These are phyloP conservation scores for Poa pratensis DNA, from an alignment of 176 grass and related monocot genomes.

Conservation along the genomic window DNA sequence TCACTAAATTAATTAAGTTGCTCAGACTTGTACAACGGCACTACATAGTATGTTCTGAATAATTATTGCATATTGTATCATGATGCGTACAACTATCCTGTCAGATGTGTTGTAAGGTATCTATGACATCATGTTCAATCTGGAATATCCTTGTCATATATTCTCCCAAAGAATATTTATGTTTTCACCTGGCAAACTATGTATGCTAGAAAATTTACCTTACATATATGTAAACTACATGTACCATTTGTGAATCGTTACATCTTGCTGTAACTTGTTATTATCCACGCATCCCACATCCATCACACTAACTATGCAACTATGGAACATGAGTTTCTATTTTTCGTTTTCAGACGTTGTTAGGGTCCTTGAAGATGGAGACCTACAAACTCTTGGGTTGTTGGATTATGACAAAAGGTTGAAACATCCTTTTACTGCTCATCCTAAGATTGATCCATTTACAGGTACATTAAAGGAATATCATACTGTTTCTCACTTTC, in stretches of 20 bases:
- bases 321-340: slow-evolving; percentile 2
- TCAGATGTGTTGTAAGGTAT: background rate
- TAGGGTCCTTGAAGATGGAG: slow-evolving; percentile 96
- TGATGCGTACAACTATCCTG: background rate
- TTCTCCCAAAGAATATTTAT: background rate
- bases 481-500: slow-evolving; percentile 16
- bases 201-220: background rate
- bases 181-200: background rate
- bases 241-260: slow-evolving; percentile 8
- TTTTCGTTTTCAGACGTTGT: slow-evolving; percentile 68
- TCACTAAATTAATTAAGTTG: background rate
- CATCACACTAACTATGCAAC: background rate
- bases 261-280: slow-evolving; percentile 1
- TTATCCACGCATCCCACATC: background rate
- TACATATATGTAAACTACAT: background rate
- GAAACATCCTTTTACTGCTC: slow-evolving; percentile 90
- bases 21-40: background rate
- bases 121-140: background rate
- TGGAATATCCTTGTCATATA: background rate
- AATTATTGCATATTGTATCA: background rate
- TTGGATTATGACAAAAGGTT: slow-evolving; percentile 90
- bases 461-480: slow-evolving; percentile 30
- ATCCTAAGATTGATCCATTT: slow-evolving; percentile 94
- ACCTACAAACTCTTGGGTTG: slow-evolving; percentile 87
- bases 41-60: background rate